Evolutionary conservation across 176 grass and related monocot species (phyloP), one percentile per base, ranked within the genome.

Genomic region (Carex littledalei): DNA sequence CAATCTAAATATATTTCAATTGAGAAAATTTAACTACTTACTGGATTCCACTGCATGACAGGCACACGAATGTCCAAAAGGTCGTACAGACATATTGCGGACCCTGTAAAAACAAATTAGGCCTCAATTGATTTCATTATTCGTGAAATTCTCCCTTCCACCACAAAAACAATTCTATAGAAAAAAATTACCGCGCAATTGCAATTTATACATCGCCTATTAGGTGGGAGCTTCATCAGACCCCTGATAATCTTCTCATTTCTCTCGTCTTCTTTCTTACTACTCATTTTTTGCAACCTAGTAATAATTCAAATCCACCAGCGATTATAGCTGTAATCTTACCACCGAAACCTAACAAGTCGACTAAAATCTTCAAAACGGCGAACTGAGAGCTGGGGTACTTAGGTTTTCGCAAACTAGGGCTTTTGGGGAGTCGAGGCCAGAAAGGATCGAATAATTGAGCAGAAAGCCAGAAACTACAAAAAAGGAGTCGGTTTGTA

Each of bases 201-300:
- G 87, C 96, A 99, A 80, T 99, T 99, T 55, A 99, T 92, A 90
- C 93, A 99, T 88, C 91, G 92, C 85, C 91, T 94, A 82, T 99
- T 95, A 16, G 96, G 96, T 68, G 96, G 96, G 20, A 99, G 88
- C 88, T 99, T 99, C 96, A 99, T 95, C 88, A 99, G 87, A 29
- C 96, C 93, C 76, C 96, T 87, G 53, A 99, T 95, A 65, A 99
- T 99, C 93, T 94, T 99, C 91, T 99, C 93, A 89, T 90, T 99
- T 84, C 91, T 92, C 88, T 92, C 96, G 77, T 95, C 93, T 85
- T 95, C 93, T 87, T 87, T 95, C 87, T 91, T 91, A 84, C 87
- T 94, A 72, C 91, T 91, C 96, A 99, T 99, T 62, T 29, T 88
- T 86, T 57, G 26, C 21, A 78, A 50, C 63, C 7, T 16, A 68